Conservation (phyloP, 352 stramenopile genomes). For the Blastocystis sp. region DNA sequence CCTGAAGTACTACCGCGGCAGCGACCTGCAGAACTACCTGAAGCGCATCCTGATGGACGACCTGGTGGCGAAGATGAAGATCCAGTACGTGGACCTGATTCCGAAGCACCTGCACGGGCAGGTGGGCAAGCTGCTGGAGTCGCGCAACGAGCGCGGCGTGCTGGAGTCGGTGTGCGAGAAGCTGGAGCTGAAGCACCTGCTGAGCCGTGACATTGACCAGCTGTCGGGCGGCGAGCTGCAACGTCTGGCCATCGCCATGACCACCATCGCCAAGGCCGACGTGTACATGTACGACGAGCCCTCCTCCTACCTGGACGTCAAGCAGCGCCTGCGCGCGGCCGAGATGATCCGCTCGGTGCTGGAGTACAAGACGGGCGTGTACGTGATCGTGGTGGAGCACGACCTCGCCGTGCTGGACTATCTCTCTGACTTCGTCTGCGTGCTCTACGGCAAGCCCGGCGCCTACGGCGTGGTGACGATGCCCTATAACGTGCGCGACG, state of each 20-base stretch:
- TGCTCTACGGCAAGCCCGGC: slow-evolving; percentile 93
- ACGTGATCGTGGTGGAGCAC: slow-evolving; percentile 98
- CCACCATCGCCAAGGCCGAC: slow-evolving; percentile 89
- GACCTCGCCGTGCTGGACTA: slow-evolving; percentile 99
- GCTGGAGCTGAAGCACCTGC: slow-evolving; percentile 92
- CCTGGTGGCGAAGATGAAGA: slow-evolving; percentile 98
- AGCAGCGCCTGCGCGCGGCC: slow-evolving; percentile 94
- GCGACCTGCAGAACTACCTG: slow-evolving; percentile 99
- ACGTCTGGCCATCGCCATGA: slow-evolving; percentile 94
- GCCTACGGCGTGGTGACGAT: slow-evolving; percentile 99
- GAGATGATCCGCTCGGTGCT: slow-evolving; percentile 94
- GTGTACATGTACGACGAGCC: slow-evolving; percentile 99
- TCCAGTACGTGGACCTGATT: slow-evolving; percentile 99
- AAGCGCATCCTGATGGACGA: slow-evolving; percentile 97
- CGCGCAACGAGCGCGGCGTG: slow-evolving; percentile 31
- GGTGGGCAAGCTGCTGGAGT: slow-evolving; percentile 41
- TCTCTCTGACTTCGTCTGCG: slow-evolving; percentile 97
- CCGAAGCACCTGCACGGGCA: slow-evolving; percentile 77
- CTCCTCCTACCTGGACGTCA: slow-evolving; percentile 97
- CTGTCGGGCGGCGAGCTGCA: slow-evolving; percentile 97
- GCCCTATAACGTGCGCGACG: slow-evolving; percentile 96
- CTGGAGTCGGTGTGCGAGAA: slow-evolving; percentile 70
- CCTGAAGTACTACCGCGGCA: slow-evolving; percentile 93
- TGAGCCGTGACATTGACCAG: slow-evolving; percentile 89
- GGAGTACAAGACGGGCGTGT: slow-evolving; percentile 76